Evolutionary conservation across 164 flowering plant species (phyloP).

Genomic region (Magnolia changhungtana): DNA sequence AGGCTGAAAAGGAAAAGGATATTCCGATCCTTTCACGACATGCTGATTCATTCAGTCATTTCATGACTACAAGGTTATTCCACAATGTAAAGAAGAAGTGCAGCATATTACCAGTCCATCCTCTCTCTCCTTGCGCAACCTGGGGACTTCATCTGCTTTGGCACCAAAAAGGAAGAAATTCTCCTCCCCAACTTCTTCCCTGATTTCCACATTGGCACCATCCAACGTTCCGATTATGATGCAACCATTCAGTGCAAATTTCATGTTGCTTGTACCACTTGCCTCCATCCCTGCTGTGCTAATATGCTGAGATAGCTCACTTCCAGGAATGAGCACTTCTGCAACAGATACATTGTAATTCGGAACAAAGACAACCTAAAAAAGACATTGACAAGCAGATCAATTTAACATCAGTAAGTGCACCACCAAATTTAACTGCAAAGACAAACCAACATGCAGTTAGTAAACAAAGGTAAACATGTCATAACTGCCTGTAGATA

Average conservation of each 20-base stretch:
- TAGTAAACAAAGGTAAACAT: neutral
- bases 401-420: neutral
- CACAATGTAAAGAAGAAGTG: neutral
- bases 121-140: slow-evolving; percentile 86
- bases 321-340: slow-evolving; percentile 93
- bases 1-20: no score
- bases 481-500: neutral
- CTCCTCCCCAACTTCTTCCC: slow-evolving; percentile 88
- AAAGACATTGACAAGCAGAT: neutral
- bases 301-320: slow-evolving; percentile 96
- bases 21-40: no score
- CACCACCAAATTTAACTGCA: neutral
- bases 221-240: slow-evolving; percentile 94
- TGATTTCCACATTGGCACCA: slow-evolving; percentile 98
- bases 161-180: slow-evolving; percentile 98
- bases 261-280: slow-evolving; percentile 99
- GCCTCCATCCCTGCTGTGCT: slow-evolving; percentile 99
- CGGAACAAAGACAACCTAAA: slow-evolving; percentile 94
- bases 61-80: neutral
- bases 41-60: no score
- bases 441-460: neutral
- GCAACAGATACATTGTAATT: slow-evolving; percentile 97
- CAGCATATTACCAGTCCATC: slow-evolving; percentile 63
- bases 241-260: slow-evolving; percentile 95
- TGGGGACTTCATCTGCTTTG: slow-evolving; percentile 82